Conservation (phyloP, 169 alveolate genomes). For the Plasmodium gallinaceum region DNA sequence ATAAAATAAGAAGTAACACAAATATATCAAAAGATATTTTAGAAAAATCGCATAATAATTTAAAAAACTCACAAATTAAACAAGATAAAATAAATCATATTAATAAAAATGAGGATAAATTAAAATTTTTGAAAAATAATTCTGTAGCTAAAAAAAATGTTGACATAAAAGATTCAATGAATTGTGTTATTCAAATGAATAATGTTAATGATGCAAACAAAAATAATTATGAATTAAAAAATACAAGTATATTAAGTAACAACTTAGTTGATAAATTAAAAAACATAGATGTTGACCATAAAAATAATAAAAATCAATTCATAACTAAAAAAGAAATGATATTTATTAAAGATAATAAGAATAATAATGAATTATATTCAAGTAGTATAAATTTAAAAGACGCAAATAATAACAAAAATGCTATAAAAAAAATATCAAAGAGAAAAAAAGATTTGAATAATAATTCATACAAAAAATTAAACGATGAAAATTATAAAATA, state of each 20-base stretch:
- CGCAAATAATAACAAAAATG: not conserved
- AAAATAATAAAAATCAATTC: not conserved
- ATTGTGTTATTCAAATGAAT: not conserved
- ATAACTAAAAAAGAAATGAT: not conserved
- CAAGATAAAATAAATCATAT: not conserved
- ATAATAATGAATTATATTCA: not conserved
- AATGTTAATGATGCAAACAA: not conserved
- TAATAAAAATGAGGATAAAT: not conserved
- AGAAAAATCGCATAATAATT: not conserved
- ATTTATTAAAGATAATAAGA: not conserved
- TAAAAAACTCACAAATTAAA: not conserved
- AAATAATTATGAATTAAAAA: not conserved
- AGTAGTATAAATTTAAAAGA: not conserved
- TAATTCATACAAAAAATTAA: conserved; percentile 29
- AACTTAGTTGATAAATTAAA: not conserved
- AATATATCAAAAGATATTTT: not conserved
- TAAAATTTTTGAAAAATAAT: not conserved
- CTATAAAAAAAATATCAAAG: conserved; percentile 11
- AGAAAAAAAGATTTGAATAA: not conserved
- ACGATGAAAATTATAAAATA: conserved; percentile 4
- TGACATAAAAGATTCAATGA: not conserved
- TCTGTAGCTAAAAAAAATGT: not conserved
- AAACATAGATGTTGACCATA: not conserved
- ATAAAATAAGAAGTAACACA: conserved; percentile 2
- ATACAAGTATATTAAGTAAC: not conserved